Percentiles rank a stretch among this genome's conserved stretches.
Conservation (phyloP, 371 early-diverging fungal genomes). For the Coemansia sp. region DNA sequence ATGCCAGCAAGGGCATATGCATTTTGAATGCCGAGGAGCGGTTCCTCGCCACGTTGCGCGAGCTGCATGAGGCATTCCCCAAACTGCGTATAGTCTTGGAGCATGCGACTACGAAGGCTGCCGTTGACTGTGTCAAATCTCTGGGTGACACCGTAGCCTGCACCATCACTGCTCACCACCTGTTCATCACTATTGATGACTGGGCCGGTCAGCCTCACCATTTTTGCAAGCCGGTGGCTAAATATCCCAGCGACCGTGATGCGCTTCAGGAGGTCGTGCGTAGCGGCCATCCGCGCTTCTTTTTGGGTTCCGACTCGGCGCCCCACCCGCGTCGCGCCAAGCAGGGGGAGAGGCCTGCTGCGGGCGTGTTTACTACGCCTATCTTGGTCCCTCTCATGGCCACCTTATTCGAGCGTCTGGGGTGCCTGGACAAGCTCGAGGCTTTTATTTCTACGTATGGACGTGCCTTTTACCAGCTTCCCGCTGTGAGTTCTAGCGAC, state of each 20-base stretch:
- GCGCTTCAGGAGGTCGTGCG: conserved; percentile 86
- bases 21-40: conserved; percentile 95
- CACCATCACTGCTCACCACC: conserved; percentile 94
- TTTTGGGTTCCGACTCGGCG: conserved; percentile 96
- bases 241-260: conserved; percentile 88
- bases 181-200: conserved; percentile 89
- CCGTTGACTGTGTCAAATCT: conserved; percentile 89
- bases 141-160: conserved; percentile 91
- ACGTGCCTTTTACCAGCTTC: conserved; percentile 72
- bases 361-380: conserved; percentile 95
- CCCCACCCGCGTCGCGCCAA: conserved; percentile 92
- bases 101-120: conserved; percentile 93
- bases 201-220: conserved; percentile 96
- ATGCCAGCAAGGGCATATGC: conserved; percentile 79
- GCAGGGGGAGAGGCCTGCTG: conserved; percentile 73
- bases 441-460: conserved; percentile 86
- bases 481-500: conserved; percentile 47
- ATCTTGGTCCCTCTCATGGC: conserved; percentile 83
- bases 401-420: conserved; percentile 81
- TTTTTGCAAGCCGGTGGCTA: conserved; percentile 98
- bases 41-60: conserved; percentile 81
- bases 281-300: conserved; percentile 91
- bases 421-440: conserved; percentile 73
- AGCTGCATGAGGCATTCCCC: conserved; percentile 88
- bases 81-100: conserved; percentile 93